These are phyloP conservation scores for Rubus idaeus DNA, from an alignment of 306 rosid genomes.

Conservation along the genomic window DNA sequence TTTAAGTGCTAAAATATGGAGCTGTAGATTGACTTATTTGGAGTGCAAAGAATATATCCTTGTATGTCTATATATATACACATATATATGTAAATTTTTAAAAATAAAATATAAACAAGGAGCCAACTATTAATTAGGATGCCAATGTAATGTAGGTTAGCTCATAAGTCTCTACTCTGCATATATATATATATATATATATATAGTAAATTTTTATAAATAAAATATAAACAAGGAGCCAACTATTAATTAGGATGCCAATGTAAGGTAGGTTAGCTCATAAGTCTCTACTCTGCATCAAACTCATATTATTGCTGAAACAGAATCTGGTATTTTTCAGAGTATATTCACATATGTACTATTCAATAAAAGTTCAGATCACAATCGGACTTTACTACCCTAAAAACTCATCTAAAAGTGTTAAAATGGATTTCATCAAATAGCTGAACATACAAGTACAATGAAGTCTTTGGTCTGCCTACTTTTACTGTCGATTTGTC, in stretches of 20 bases:
- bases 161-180: not conserved
- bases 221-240: not conserved
- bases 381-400: slow-evolving; percentile 12
- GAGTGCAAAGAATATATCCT: not conserved
- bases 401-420: slow-evolving; percentile 12
- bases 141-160: not conserved
- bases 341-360: not conserved
- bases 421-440: slow-evolving; percentile 20
- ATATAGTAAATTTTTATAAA: too few relatives aligned
- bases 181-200: too few relatives aligned
- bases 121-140: not conserved
- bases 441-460: slow-evolving; percentile 52
- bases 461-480: slow-evolving; percentile 57
- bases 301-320: not conserved
- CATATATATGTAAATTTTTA: not conserved
- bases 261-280: not conserved
- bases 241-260: not conserved
- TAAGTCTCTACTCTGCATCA: not conserved
- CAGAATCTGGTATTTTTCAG: not conserved
- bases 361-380: slow-evolving; percentile 2
- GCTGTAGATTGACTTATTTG: not conserved
- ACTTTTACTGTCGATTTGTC: slow-evolving; percentile 51
- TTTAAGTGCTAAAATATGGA: not conserved
- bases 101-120: not conserved
- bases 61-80: not conserved